These are phyloP conservation scores for Biancaea sappan DNA, from an alignment of 306 rosid species.

Conservation along the genomic window DNA sequence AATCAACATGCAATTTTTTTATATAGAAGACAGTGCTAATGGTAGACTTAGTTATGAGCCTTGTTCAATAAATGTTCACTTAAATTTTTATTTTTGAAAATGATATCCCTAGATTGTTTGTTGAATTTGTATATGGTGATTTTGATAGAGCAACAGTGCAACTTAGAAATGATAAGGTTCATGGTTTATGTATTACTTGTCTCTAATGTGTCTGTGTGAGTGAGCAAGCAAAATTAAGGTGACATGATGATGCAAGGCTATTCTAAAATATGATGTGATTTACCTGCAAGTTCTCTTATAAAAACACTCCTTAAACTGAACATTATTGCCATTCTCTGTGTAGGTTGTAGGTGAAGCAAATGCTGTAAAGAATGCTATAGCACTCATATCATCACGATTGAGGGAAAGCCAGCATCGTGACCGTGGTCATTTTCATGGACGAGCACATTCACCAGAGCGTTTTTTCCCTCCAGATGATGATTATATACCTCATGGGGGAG, in stretches of 20 bases:
- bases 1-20: not conserved
- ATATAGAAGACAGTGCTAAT: not conserved
- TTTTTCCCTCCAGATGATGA: constrained; percentile 85
- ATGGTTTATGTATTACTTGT: not conserved
- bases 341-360: constrained; percentile 86
- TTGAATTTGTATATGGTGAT: not conserved
- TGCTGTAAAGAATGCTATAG: constrained; percentile 77
- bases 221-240: not conserved
- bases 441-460: constrained; percentile 79
- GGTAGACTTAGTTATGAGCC: not conserved
- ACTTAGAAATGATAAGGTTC: not conserved
- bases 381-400: constrained; percentile 74
- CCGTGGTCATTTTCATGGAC: constrained; percentile 81
- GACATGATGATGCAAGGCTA: not conserved
- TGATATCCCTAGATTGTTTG: not conserved
- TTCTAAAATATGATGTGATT: constrained; percentile 25
- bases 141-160: not conserved
- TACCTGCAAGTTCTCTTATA: not conserved
- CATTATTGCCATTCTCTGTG: constrained; percentile 30
- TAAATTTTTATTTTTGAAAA: not conserved
- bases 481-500: constrained; percentile 65
- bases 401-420: constrained; percentile 99
- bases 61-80: not conserved
- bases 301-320: constrained; percentile 9
- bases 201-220: not conserved